Conservation (phyloP, 2,329 filamentous ascomycete genomes). For the Hypoxylon sp. region DNA sequence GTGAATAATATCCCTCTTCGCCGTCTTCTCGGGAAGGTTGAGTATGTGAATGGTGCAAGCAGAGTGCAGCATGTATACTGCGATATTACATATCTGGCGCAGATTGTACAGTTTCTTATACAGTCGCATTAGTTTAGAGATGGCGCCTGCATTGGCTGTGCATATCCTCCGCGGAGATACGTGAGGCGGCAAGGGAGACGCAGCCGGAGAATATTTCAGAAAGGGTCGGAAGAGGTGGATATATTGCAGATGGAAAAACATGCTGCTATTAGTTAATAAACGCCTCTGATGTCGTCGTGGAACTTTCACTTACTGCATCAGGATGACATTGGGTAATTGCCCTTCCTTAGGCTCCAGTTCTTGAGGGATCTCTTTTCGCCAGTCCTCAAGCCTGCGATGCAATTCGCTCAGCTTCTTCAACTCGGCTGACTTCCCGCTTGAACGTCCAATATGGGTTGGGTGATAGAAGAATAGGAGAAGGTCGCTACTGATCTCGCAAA, state of each 20-base stretch:
- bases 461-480: conserved; percentile 92
- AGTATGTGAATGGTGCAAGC: conserved; percentile 94
- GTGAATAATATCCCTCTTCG: conserved; percentile 87
- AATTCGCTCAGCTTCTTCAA: conserved; percentile 93
- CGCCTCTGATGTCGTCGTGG: not conserved
- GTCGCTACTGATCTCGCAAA: conserved; percentile 95
- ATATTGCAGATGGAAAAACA: conserved; percentile 96
- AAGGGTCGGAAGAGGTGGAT: conserved; percentile 97
- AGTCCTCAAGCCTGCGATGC: conserved; percentile 87
- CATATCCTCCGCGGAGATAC: conserved; percentile 92
- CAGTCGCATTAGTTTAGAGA: conserved; percentile 91
- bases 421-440: conserved; percentile 80
- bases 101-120: conserved; percentile 94
- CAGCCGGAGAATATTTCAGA: conserved; percentile 83
- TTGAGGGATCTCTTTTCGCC: conserved; percentile 82
- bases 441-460: conserved; percentile 70
- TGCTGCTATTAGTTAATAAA: conserved; percentile 63
- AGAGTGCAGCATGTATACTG: conserved; percentile 93
- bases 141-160: conserved; percentile 85
- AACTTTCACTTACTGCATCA: conserved; percentile 76
- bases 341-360: conserved; percentile 92
- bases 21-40: conserved; percentile 91
- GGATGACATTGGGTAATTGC: conserved; percentile 81
- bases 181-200: conserved; percentile 83
- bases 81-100: conserved; percentile 94